Percentiles rank a stretch among this genome's conserved stretches.
These are phyloP conservation scores for Spizellomyces sp. DNA, from an alignment of 192 early-diverging fungal species.

Conservation along the genomic window DNA sequence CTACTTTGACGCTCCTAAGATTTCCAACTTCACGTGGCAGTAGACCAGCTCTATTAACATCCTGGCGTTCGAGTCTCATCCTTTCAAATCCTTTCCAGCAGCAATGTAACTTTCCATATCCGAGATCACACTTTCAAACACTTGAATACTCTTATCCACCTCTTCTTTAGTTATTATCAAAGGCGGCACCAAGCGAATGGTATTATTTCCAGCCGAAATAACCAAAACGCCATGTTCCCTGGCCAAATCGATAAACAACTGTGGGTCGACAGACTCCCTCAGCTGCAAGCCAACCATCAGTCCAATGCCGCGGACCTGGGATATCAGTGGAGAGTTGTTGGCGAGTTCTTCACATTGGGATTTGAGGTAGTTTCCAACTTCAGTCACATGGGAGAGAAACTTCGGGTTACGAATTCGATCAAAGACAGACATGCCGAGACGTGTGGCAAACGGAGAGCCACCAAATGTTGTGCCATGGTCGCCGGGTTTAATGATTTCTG, in stretches of 20 bases:
- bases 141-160: slow-evolving; percentile 70
- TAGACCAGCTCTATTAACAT: no score
- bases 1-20: no score
- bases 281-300: slow-evolving; percentile 84
- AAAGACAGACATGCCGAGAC: slow-evolving; percentile 77
- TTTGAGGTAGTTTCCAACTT: slow-evolving; percentile 67
- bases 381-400: slow-evolving; percentile 73
- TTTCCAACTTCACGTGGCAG: no score
- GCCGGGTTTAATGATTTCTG: slow-evolving; percentile 79
- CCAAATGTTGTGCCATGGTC: slow-evolving; percentile 99
- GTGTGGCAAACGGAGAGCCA: slow-evolving; percentile 89
- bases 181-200: slow-evolving; percentile 90
- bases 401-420: slow-evolving; percentile 66
- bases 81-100: slow-evolving; percentile 15
- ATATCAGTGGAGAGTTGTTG: slow-evolving; percentile 56
- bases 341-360: slow-evolving; percentile 36
- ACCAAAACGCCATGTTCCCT: slow-evolving; percentile 86
- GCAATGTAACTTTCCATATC: slow-evolving; percentile 34
- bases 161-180: slow-evolving; percentile 79
- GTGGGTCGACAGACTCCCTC: slow-evolving; percentile 30
- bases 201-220: slow-evolving; percentile 84
- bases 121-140: slow-evolving; percentile 67
- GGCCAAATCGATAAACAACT: slow-evolving; percentile 70
- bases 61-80: no score
- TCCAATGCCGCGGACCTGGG: slow-evolving; percentile 82